These are phyloP conservation scores for Fusarium guadeloupense DNA, from an alignment of 2,329 filamentous ascomycete genomes.

Conservation along the genomic window DNA sequence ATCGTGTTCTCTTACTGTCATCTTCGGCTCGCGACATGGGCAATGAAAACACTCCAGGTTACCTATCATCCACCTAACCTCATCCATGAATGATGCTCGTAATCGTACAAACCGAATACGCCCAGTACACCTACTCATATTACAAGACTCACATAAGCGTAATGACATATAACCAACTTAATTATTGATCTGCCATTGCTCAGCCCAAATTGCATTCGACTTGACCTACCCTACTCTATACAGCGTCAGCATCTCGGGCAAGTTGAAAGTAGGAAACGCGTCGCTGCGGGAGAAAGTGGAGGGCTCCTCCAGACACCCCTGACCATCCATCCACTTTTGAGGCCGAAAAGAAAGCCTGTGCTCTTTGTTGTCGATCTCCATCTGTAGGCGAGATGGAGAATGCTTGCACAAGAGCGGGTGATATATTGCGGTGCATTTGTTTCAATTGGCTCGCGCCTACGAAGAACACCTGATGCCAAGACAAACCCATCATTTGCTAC, in stretches of 20 bases:
- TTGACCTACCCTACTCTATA: not conserved
- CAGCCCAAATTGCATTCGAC: not conserved
- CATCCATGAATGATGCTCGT: conserved; percentile 16
- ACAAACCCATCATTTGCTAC: too few relatives aligned
- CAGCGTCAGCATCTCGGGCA: too few relatives aligned
- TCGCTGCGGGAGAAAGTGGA: conserved; percentile 23
- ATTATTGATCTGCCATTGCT: conserved; percentile 9
- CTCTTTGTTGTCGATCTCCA: conserved; percentile 25
- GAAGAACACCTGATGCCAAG: too few relatives aligned
- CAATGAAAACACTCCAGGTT: not conserved
- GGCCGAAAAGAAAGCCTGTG: conserved; percentile 23
- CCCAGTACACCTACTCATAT: conserved; percentile 1
- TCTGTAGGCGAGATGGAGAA: conserved; percentile 1
- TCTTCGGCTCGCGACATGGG: not conserved
- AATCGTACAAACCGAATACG: conserved; percentile 38
- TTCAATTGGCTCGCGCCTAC: conserved; percentile 4
- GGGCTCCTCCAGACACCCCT: conserved; percentile 12
- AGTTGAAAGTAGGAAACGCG: too few relatives aligned
- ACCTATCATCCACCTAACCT: not conserved
- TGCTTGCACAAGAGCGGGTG: not conserved
- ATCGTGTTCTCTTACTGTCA: not conserved
- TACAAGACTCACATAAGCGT: not conserved
- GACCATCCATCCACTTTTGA: conserved; percentile 32
- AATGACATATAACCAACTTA: not conserved
- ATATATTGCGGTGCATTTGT: not conserved